These are phyloP conservation scores for Rubroboletus pulcherrimus DNA, from an alignment of 768 basidiomycete genomes.

Conservation along the genomic window DNA sequence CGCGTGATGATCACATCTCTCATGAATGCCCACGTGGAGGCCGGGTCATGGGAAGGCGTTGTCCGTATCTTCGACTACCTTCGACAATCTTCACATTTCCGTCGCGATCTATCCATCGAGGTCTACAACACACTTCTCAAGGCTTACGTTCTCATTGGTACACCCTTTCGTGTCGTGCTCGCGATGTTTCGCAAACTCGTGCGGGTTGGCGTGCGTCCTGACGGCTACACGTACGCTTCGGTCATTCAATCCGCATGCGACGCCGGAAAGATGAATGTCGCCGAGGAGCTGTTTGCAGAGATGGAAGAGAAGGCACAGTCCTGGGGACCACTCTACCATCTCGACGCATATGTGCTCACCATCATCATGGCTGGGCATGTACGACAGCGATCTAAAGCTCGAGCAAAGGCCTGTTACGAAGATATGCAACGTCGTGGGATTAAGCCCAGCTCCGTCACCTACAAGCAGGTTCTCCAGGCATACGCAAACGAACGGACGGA, in stretches of 20 bases:
- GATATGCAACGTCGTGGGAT: constrained; percentile 69
- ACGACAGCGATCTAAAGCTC: constrained; percentile 44
- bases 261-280: constrained; percentile 57
- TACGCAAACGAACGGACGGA: constrained; percentile 49
- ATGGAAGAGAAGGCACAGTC: constrained; percentile 49
- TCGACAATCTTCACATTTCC: constrained; percentile 31
- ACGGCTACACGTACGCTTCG: constrained; percentile 63
- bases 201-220: constrained; percentile 49
- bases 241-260: constrained; percentile 83
- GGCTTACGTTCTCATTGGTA: constrained; percentile 77
- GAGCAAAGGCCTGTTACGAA: constrained; percentile 64
- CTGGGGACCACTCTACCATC: constrained; percentile 36
- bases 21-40: constrained; percentile 80
- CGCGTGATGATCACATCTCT: constrained; percentile 62
- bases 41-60: constrained; percentile 75
- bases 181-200: constrained; percentile 57
- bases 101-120: constrained; percentile 48
- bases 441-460: constrained; percentile 64
- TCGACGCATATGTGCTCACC: constrained; percentile 63
- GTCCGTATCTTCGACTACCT: constrained; percentile 68
- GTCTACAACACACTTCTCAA: constrained; percentile 79
- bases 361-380: constrained; percentile 75
- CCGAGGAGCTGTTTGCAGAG: constrained; percentile 61
- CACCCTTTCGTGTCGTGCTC: constrained; percentile 65
- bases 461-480: constrained; percentile 59